Evolutionary conservation across 129 eudicot genomes (phyloP), one percentile per base, ranked within the genome.

Genomic region (Artemisia annua): DNA sequence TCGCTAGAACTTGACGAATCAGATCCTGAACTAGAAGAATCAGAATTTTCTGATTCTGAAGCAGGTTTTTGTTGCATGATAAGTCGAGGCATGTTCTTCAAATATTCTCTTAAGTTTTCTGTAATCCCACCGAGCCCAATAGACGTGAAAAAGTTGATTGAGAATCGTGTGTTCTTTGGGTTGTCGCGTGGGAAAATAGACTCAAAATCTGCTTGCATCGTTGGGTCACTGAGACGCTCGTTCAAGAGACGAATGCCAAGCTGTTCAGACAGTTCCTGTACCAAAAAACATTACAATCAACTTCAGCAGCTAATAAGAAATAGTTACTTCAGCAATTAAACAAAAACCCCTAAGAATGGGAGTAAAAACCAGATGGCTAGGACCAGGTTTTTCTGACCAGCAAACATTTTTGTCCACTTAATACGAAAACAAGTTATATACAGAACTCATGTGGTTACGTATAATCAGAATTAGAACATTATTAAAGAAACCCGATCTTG

Each of bases 91-190:
- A 94, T 90, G 75, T 94, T 90, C 87, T 94, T 94, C 52, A 94
- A 67, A 58, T 90, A 90, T 73, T 94, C 98, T 51, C 98, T 82
- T 63, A 94, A 55, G 76, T 88, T 94, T 65, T 94, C 98, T 2
- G 98, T 94, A 35, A 94, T 90, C 52, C 98, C 98, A 78, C 98
- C 98, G 4, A 94, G 86, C 66, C 98, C 98, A 54, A 94, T 94
- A 0, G 98, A 94, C 1, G 98, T 94, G 74, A 94, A 90, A 63
- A 94, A 94, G 75, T 94, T 94, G 64, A 94, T 94, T 0, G 98
- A 80, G 71, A 93, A 93, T 17, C 98, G 76, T 0, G 97, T 87
- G 73, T 93, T 93, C 44, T 91, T 90, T 1, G 98, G 98, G 51
- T 87, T 90, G 28, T 94, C 98, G 48, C 82, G 79, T 0, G 98